phyloP scores from a whole-genome alignment of 192 early-diverging fungal species.

The Coemansia sp. region DNA sequence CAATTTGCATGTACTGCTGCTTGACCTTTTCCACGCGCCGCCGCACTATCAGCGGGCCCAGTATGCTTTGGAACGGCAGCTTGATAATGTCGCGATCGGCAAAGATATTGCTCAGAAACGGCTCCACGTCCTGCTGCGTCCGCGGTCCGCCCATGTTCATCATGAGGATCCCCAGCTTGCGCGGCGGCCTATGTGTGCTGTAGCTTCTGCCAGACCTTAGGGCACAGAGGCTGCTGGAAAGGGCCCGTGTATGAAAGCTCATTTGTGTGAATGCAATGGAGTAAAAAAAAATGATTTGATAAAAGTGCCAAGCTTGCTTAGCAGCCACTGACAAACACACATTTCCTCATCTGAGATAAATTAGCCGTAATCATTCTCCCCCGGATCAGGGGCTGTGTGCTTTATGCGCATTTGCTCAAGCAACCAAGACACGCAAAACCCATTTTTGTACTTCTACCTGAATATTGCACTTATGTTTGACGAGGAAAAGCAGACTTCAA shows the following conservation, averaged over 20 bases:
- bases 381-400: too few species aligned
- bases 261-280: too few species aligned
- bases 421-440: too few species aligned
- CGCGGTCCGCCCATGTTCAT: constrained; percentile 94
- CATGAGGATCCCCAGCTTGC: constrained; percentile 75
- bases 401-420: too few species aligned
- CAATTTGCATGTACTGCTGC: constrained; percentile 89
- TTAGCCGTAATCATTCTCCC: too few species aligned
- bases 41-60: constrained; percentile 75
- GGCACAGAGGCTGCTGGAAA: too few species aligned
- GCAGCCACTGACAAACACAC: too few species aligned
- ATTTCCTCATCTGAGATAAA: too few species aligned
- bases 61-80: constrained; percentile 72
- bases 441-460: too few species aligned
- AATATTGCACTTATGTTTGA: neutral
- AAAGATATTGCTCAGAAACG: constrained; percentile 83
- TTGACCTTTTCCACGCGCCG: constrained; percentile 81
- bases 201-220: neutral
- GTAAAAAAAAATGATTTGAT: too few species aligned
- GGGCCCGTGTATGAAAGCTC: too few species aligned
- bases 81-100: constrained; percentile 90
- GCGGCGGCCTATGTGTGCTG: constrained; percentile 4
- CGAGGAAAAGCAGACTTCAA: neutral
- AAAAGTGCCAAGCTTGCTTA: too few species aligned
- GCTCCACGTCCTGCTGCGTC: constrained; percentile 70